These are phyloP conservation scores for Penicillium coprophilum DNA, from an alignment of 495 filamentous ascomycete species.

Conservation along the genomic window DNA sequence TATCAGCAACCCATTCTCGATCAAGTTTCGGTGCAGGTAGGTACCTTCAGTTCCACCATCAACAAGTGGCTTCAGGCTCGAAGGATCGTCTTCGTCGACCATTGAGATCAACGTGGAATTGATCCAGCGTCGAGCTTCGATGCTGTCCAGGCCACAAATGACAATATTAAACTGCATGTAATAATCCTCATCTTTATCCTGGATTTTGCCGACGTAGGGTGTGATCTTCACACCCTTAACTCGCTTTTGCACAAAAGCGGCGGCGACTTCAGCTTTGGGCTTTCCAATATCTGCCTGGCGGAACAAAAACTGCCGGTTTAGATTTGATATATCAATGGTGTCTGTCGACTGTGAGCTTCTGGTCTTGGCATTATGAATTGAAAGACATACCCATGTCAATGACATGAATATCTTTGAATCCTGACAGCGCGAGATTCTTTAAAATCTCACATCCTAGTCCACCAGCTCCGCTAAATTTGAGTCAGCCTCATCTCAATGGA, in stretches of 20 bases:
- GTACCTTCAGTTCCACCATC: conserved; percentile 95
- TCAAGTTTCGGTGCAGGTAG: not conserved
- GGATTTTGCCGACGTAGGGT: conserved; percentile 89
- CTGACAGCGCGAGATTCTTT: conserved; percentile 92
- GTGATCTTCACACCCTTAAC: conserved; percentile 91
- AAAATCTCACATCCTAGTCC: conserved; percentile 95
- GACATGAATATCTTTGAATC: conserved; percentile 96
- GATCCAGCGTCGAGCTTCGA: conserved; percentile 97
- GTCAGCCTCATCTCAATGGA: conserved; percentile 7
- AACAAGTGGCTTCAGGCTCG: conserved; percentile 85
- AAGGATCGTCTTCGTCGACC: conserved; percentile 75
- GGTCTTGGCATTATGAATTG: not conserved
- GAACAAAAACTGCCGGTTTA: conserved; percentile 98
- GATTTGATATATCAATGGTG: conserved; percentile 97
- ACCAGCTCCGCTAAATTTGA: conserved; percentile 71
- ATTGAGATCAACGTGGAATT: conserved; percentile 89
- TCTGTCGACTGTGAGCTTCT: conserved; percentile 49
- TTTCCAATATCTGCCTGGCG: conserved; percentile 89
- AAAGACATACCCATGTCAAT: conserved; percentile 85
- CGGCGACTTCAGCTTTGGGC: conserved; percentile 90
- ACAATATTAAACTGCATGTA: conserved; percentile 97
- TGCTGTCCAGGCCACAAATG: conserved; percentile 95
- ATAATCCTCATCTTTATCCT: conserved; percentile 95
- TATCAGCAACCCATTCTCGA: conserved; percentile 17
- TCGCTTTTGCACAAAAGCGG: conserved; percentile 82